These are phyloP conservation scores for Pythium scleroteichum DNA, from an alignment of 352 stramenopile species.

Conservation along the genomic window DNA sequence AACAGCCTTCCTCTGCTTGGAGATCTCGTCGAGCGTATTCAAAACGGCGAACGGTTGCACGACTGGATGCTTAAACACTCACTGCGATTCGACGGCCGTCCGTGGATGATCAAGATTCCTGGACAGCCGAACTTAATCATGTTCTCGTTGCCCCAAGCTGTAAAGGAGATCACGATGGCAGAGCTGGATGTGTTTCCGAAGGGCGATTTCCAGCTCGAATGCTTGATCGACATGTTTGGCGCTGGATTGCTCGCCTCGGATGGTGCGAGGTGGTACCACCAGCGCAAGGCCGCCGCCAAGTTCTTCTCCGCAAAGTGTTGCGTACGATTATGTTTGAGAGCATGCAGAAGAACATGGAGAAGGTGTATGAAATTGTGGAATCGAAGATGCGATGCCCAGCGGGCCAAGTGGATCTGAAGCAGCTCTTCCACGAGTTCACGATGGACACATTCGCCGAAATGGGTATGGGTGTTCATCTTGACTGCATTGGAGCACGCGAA, in stretches of 20 bases:
- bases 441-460: constrained; percentile 61
- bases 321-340: constrained; percentile 19
- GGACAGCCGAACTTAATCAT: constrained; percentile 23
- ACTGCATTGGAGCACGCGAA: constrained; percentile 34
- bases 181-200: constrained; percentile 34
- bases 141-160: constrained; percentile 13
- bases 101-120: constrained; percentile 20
- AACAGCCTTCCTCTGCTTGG: too few relatives aligned
- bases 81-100: constrained; percentile 11
- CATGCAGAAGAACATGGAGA: constrained; percentile 1
- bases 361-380: constrained; percentile 2
- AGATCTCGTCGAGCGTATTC: too few relatives aligned
- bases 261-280: constrained; percentile 28
- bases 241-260: constrained; percentile 23
- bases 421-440: constrained; percentile 45
- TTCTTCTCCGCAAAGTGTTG: constrained; percentile 33
- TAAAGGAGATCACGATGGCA: constrained; percentile 31
- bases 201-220: constrained; percentile 14
- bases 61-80: constrained; percentile 38
- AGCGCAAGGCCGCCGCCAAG: constrained; percentile 29
- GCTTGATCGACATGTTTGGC: constrained; percentile 24
- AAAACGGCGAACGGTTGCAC: constrained; percentile 13
- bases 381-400: neutral
- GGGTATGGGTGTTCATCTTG: constrained; percentile 41
- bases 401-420: constrained; percentile 15